Evolutionary conservation across 441 rosid genomes (phyloP).

Genomic region (Syzygium syzygioides): DNA sequence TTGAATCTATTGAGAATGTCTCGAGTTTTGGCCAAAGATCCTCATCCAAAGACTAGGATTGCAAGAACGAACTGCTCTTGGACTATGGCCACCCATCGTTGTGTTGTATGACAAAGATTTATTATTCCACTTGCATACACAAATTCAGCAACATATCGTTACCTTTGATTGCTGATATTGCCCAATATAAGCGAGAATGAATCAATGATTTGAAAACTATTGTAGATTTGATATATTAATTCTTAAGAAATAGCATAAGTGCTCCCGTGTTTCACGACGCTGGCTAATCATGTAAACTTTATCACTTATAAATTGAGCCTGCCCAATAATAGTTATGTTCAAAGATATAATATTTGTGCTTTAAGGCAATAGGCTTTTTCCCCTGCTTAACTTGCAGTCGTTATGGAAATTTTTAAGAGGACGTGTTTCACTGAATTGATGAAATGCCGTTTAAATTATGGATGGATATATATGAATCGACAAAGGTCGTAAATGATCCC

Average conservation of each 20-base stretch:
- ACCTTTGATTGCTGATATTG: not conserved
- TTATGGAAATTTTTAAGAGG: not conserved
- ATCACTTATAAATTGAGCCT: not conserved
- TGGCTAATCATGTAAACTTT: not conserved
- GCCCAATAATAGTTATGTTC: not conserved
- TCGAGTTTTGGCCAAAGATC: not conserved
- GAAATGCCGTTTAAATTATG: not conserved
- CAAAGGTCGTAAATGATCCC: not conserved
- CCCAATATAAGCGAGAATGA: not conserved
- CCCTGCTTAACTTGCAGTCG: not conserved
- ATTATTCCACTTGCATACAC: fast-evolving
- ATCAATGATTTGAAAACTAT: no score
- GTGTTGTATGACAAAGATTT: not conserved
- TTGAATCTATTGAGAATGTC: not conserved
- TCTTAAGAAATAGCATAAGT: not conserved
- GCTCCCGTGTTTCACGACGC: not conserved
- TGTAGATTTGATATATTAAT: fast-evolving
- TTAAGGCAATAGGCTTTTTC: not conserved
- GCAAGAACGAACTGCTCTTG: not conserved
- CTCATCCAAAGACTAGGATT: not conserved
- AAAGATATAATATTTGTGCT: not conserved
- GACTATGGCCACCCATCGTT: not conserved
- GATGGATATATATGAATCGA: not conserved
- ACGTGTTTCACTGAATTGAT: not conserved
- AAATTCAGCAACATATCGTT: not conserved